Evolutionary conservation across 192 early-diverging fungal species (phyloP), one percentile per base, ranked within the genome.

Genomic region (Podila horticola): DNA sequence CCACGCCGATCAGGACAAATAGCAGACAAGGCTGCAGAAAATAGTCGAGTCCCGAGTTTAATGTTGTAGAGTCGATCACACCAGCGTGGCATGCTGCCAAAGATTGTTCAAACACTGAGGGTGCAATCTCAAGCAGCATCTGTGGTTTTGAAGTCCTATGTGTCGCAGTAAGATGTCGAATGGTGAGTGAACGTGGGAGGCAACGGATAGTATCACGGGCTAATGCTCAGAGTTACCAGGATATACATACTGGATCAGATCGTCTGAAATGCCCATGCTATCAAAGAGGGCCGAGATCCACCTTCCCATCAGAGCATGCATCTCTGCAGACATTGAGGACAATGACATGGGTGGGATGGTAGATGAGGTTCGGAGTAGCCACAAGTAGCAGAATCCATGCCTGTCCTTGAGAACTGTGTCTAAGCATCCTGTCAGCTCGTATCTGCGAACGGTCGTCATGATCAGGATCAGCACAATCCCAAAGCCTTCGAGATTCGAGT

Each of bases 231-330:
- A 15, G 15, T 45, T 13, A 17, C 38, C 31, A 17, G 48, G 28
- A 20, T 33, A 19, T 19, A 65, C 77, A 17, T 73, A 81, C 77
- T 81, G 77, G 58, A 81, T 81, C 36, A 81, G n/a, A 24, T 73
- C 77, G n/a, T 81, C 77, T 5, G 77, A 81, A 29, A 81, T 81
- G 22, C 77, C 77, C 71, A 73, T 81, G 49, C 77, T 81, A 49
- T 81, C 77, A 51, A 81, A 81, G 0, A 81, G 57, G 22, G 77
- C 77, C 20, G 66, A 50, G 36, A 81, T 73, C 77, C 77, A 81
- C 15, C 71, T 55, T 11, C 77, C 71, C 77, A 81, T 81, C 20
- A 81, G 24, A 0, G 31, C 62, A n/a, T 81, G 77, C 77, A 81
- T 81, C 4, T 72, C 77, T 30, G 77, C 4, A 12, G 33, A 48